Percentiles rank a stretch among this genome's conserved stretches.
Conservation (phyloP, 2,329 filamentous ascomycete genomes). For the Lachnellula willkommii region DNA sequence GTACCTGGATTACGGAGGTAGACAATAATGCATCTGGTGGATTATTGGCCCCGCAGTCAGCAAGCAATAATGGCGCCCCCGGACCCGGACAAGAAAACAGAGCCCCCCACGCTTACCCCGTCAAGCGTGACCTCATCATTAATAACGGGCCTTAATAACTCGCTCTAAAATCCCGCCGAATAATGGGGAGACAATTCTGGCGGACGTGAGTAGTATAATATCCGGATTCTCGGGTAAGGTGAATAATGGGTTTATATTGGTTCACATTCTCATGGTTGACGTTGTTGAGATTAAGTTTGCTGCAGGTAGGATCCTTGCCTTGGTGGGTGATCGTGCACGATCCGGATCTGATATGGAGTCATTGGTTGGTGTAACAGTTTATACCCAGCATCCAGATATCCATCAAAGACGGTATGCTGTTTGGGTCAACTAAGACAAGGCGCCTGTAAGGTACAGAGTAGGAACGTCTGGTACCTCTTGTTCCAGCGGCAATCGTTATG, state of each 20-base stretch:
- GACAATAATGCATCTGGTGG: slow-evolving; percentile 13
- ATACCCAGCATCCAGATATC: slow-evolving; percentile 3
- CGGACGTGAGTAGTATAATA: slow-evolving; percentile 10
- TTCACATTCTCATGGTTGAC: not conserved
- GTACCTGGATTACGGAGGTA: slow-evolving; percentile 13
- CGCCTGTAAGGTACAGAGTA: slow-evolving; percentile 14
- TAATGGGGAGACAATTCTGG: slow-evolving; percentile 8
- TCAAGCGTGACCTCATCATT: slow-evolving; percentile 27
- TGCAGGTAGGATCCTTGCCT: not conserved
- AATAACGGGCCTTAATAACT: slow-evolving; percentile 25
- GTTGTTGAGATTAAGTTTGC: slow-evolving; percentile 18
- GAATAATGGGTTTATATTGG: not conserved
- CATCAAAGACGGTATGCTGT: slow-evolving; percentile 5
- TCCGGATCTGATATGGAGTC: slow-evolving; percentile 9
- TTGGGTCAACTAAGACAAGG: not conserved
- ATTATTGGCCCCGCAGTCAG: slow-evolving; percentile 26
- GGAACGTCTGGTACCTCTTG: too few species aligned
- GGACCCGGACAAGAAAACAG: slow-evolving; percentile 1
- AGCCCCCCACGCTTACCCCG: slow-evolving; percentile 21
- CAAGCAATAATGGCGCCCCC: slow-evolving; percentile 8
- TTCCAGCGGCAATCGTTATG: too few species aligned
- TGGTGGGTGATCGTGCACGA: not conserved
- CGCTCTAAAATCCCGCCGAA: slow-evolving; percentile 12
- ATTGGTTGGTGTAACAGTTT: not conserved
- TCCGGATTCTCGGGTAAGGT: slow-evolving; percentile 13